Evolutionary conservation across 1,284 basidiomycete genomes (phyloP).

Genomic region (Hortiboletus rubellus): DNA sequence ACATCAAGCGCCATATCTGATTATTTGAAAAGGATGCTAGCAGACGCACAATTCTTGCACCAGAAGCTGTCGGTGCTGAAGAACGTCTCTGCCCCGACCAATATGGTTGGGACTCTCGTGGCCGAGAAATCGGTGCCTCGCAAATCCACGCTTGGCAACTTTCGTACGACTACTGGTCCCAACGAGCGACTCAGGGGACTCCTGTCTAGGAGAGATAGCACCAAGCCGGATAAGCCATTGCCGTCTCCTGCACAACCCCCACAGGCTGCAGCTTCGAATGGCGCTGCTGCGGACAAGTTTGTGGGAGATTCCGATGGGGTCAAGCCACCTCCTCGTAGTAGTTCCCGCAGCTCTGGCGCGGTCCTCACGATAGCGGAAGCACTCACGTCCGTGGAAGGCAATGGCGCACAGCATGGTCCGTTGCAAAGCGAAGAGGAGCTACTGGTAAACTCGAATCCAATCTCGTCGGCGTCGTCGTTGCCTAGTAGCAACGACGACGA

Average conservation of each 20-base stretch:
- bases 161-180: slow-evolving; percentile 23
- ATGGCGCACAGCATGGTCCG: not conserved
- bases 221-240: slow-evolving; percentile 32
- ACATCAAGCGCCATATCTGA: slow-evolving; percentile 11
- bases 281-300: slow-evolving; percentile 9
- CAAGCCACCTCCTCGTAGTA: slow-evolving; percentile 18
- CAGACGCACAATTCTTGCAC: slow-evolving; percentile 77
- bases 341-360: slow-evolving; percentile 15
- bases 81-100: slow-evolving; percentile 64
- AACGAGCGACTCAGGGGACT: slow-evolving; percentile 38
- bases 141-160: slow-evolving; percentile 27
- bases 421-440: slow-evolving; percentile 6
- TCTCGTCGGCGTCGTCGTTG: slow-evolving; percentile 4
- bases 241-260: slow-evolving; percentile 31
- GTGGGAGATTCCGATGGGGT: slow-evolving; percentile 20
- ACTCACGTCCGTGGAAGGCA: slow-evolving; percentile 6
- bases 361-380: slow-evolving; percentile 11
- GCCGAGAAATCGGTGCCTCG: slow-evolving; percentile 63
- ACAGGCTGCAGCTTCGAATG: slow-evolving; percentile 8
- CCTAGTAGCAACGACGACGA: slow-evolving; percentile 14
- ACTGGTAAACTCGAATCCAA: slow-evolving; percentile 11
- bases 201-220: slow-evolving; percentile 30
- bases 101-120: slow-evolving; percentile 81
- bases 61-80: slow-evolving; percentile 71
- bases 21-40: slow-evolving; percentile 56